phyloP scores from a whole-genome alignment of 106 monocot species.

The Xerophyta viscosa region DNA sequence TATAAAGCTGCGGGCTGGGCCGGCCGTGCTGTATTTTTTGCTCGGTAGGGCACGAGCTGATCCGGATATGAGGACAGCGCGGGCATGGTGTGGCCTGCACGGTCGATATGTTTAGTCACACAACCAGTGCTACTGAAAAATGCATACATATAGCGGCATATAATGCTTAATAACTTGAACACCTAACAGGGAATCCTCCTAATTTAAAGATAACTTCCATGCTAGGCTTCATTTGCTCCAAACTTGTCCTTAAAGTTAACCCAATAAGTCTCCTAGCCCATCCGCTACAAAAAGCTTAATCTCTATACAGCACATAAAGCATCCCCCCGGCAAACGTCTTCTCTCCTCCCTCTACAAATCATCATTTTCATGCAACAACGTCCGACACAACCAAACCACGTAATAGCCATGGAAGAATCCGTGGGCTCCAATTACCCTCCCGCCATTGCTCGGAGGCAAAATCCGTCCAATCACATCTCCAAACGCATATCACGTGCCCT shows the following conservation, averaged over 20 bases:
- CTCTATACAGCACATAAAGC: background rate
- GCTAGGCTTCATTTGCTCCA: background rate
- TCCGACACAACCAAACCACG: background rate
- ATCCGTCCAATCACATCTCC: slow-evolving; percentile 30
- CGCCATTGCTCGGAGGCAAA: background rate
- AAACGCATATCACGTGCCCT: slow-evolving; percentile 67
- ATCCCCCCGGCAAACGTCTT: background rate
- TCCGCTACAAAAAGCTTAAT: background rate
- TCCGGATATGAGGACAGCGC: too few species aligned
- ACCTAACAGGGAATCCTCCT: too few species aligned
- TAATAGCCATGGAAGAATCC: slow-evolving; percentile 22
- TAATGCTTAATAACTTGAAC: too few species aligned
- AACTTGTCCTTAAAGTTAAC: background rate
- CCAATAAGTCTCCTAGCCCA: background rate
- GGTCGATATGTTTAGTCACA: too few species aligned
- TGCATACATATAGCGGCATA: too few species aligned
- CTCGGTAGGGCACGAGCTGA: too few species aligned
- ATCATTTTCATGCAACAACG: background rate
- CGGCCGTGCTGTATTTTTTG: too few species aligned
- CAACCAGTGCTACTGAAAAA: too few species aligned
- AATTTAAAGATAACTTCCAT: background rate
- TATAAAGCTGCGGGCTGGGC: too few species aligned
- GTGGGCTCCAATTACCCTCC: slow-evolving; percentile 15
- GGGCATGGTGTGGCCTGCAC: too few species aligned
- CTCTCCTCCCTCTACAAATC: background rate